phyloP scores from a whole-genome alignment of 2,329 filamentous ascomycete genomes.

The Rhexocercosporidium sp. region DNA sequence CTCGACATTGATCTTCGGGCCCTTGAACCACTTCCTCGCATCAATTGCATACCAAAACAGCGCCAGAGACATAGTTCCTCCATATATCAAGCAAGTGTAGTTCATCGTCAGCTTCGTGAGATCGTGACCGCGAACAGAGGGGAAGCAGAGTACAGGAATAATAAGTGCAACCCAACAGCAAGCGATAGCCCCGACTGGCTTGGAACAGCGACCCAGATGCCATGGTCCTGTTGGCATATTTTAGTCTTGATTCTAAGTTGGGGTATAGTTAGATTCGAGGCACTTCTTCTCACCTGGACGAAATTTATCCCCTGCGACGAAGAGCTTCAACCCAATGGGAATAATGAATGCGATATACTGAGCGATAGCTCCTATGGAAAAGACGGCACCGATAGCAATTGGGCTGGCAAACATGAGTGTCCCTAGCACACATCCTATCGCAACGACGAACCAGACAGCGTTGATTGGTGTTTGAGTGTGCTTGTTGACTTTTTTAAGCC shows the following conservation, averaged over 20 bases:
- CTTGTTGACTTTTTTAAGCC: conserved; percentile 64
- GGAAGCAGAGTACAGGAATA: conserved; percentile 71
- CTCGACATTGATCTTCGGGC: conserved; percentile 70
- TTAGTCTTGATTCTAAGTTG: too few relatives aligned
- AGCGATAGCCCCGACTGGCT: conserved; percentile 60
- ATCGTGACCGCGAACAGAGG: conserved; percentile 59
- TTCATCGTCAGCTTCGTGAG: conserved; percentile 63
- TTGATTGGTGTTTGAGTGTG: conserved; percentile 71
- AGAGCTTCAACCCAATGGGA: conserved; percentile 62
- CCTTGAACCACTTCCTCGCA: conserved; percentile 72
- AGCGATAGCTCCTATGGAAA: conserved; percentile 72
- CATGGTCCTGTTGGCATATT: conserved; percentile 55
- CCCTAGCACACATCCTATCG: conserved; percentile 62
- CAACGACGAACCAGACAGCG: conserved; percentile 70
- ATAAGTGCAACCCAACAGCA: conserved; percentile 67
- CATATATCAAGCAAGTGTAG: conserved; percentile 71
- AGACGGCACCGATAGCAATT: conserved; percentile 69
- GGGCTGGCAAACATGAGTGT: conserved; percentile 69
- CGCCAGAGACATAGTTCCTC: conserved; percentile 63
- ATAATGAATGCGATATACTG: conserved; percentile 67
- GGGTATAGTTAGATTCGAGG: too few relatives aligned
- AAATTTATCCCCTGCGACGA: conserved; percentile 66
- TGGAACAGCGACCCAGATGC: conserved; percentile 66
- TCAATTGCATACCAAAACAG: conserved; percentile 67
- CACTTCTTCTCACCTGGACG: conserved; percentile 43